Base-by-base conservation (phyloP, 108 stramenopile species). In the Skeletonema grethae region DNA sequence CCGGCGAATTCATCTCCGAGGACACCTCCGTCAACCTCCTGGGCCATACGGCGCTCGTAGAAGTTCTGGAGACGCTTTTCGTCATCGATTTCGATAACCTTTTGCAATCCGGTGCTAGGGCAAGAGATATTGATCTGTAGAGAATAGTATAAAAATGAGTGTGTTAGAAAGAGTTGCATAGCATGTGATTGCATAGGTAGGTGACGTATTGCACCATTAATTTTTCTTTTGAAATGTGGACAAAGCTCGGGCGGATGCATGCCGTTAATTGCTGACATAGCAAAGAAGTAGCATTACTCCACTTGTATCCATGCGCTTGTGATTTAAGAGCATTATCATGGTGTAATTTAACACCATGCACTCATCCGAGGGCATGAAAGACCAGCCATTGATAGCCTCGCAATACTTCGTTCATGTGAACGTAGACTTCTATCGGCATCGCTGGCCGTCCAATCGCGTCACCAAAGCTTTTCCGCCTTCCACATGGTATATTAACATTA, bases 1-100 rank as follows among this genome's bases (percentile, higher is more conserved):
- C 98, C 99, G 41, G 94, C 89, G 85, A 97, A 99, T 85, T 99
- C 98, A 35, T 99, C 99, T 16, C 99, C 99, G 60, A 99, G 90
- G 66, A 91, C 87, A 45, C 79, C 77, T 36, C 98, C 99, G 48
- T 97, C 97, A 72, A 99, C 89, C 80, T 99, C 98, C 77, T 99
- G 97, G 61, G 98, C 92, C 89, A 99, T 98, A 74, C 99, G 97
- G 75, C 94, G 93, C 84, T 99, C 99, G 89, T 99, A 99, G 30
- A 99, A 78, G 71, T 90, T 90, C 43, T 97, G 98, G 82, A 99
- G 98, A 73, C 94, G 93, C 91, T 93, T 96, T 89, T 98, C 98
- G 82, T 98, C 97, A 86, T 99, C 98, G 84, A 99, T 95, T 72
- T 99, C 98, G 85, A 99, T 94, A 76, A 97, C 79, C 82, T 98